These are phyloP conservation scores for Nevesoporus exiguus DNA, from an alignment of 768 basidiomycete genomes.

Conservation along the genomic window DNA sequence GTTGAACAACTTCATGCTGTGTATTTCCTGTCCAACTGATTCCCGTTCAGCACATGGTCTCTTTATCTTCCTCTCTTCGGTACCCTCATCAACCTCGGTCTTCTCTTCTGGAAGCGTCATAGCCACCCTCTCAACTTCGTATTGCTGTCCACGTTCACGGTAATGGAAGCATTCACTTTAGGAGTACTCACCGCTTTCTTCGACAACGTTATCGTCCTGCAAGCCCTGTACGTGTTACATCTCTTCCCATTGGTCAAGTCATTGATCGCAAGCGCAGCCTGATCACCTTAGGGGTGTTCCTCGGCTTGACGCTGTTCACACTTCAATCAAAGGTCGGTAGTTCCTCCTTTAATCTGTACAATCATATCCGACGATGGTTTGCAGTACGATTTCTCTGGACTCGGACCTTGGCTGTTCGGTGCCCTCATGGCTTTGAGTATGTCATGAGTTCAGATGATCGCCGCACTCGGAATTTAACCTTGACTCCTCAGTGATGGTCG, in stretches of 20 bases:
- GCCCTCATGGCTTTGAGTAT: conserved; percentile 74
- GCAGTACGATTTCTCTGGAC: conserved; percentile 90
- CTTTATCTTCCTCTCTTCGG: conserved; percentile 78
- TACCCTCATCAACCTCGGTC: conserved; percentile 71
- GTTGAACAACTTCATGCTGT: conserved; percentile 25
- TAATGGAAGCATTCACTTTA: conserved; percentile 86
- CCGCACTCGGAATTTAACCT: background rate
- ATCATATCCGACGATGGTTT: background rate
- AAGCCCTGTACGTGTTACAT: conserved; percentile 65
- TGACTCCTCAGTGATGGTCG: conserved; percentile 60
- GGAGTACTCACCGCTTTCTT: conserved; percentile 82
- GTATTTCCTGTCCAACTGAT: conserved; percentile 1
- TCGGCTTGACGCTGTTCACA: conserved; percentile 92
- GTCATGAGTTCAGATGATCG: conserved; percentile 19
- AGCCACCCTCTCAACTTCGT: conserved; percentile 85
- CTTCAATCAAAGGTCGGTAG: conserved; percentile 82
- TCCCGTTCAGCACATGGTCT: conserved; percentile 59
- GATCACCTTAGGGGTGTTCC: conserved; percentile 89
- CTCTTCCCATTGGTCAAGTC: background rate
- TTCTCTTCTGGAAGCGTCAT: conserved; percentile 92
- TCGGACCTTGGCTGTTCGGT: conserved; percentile 89
- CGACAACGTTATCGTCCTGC: conserved; percentile 70
- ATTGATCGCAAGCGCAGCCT: conserved; percentile 43
- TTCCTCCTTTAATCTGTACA: background rate
- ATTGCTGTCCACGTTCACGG: conserved; percentile 81